Evolutionary conservation across 768 basidiomycete species (phyloP).

Genomic region (Suillus subalutaceus): DNA sequence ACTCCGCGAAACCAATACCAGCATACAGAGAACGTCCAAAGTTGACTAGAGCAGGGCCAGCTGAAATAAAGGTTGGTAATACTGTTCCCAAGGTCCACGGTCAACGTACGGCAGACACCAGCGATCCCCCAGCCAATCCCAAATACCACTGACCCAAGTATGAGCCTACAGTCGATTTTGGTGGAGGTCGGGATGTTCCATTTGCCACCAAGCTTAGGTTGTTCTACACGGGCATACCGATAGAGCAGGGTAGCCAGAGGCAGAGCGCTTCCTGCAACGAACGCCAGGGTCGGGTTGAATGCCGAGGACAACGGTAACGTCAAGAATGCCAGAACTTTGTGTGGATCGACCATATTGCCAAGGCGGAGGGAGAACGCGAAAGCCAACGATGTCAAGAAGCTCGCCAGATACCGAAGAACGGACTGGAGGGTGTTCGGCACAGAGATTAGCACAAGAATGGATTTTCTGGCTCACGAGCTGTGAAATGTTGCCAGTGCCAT

Average conservation of each 20-base stretch:
- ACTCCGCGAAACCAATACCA: constrained; percentile 35
- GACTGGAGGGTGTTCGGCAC: constrained; percentile 13
- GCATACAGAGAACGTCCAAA: constrained; percentile 51
- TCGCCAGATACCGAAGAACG: constrained; percentile 42
- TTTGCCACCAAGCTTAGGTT: constrained; percentile 45
- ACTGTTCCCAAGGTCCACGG: background rate
- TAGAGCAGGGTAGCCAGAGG: constrained; percentile 50
- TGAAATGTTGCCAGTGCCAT: background rate
- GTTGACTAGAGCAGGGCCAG: constrained; percentile 66
- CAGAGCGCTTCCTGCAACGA: constrained; percentile 55
- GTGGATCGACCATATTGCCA: constrained; percentile 53
- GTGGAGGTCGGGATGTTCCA: constrained; percentile 46
- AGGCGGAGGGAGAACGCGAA: constrained; percentile 59
- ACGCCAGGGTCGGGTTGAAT: constrained; percentile 61
- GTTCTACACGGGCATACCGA: constrained; percentile 37
- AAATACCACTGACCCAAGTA: constrained; percentile 57
- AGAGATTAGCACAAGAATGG: background rate
- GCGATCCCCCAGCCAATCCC: constrained; percentile 65
- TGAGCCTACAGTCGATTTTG: constrained; percentile 46
- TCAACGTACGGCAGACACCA: constrained; percentile 61
- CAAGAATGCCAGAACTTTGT: constrained; percentile 55
- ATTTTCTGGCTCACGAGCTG: background rate
- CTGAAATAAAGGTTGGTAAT: constrained; percentile 33
- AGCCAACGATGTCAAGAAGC: constrained; percentile 45
- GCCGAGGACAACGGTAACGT: constrained; percentile 48